These are phyloP conservation scores for Spiraea crenata DNA, from an alignment of 331 rosid genomes.

Conservation along the genomic window DNA sequence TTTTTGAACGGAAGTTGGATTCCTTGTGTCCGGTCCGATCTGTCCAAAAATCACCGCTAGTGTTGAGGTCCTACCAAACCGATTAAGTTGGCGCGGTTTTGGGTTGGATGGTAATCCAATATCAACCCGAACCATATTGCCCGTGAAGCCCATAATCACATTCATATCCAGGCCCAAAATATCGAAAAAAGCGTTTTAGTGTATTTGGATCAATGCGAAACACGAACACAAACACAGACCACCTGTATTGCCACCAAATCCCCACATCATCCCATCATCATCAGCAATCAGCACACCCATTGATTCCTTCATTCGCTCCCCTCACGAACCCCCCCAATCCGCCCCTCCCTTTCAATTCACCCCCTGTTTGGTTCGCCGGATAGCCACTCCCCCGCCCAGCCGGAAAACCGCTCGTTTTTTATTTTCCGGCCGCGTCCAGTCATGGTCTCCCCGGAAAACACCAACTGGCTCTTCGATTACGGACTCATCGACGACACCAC, in stretches of 20 bases:
- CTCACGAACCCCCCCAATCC: not conserved
- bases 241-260: slow-evolving; percentile 16
- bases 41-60: not conserved
- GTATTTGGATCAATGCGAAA: slow-evolving; percentile 22
- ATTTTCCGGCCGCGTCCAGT: slow-evolving; percentile 37
- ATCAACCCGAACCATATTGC: no score
- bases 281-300: slow-evolving; percentile 7
- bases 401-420: slow-evolving; percentile 8
- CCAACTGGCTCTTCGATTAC: slow-evolving; percentile 83
- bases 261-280: not conserved
- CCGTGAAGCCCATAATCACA: not conserved
- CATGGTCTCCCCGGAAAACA: slow-evolving; percentile 89
- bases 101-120: no score
- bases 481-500: slow-evolving; percentile 73
- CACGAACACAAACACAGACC: slow-evolving; percentile 11
- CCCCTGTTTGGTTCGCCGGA: slow-evolving; percentile 21
- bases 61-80: not conserved
- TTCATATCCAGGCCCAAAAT: slow-evolving; percentile 9
- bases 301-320: not conserved
- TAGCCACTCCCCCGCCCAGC: slow-evolving; percentile 5
- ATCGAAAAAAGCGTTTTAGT: slow-evolving; percentile 5
- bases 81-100: no score
- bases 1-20: no score
- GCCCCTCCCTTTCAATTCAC: not conserved
- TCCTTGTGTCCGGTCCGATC: not conserved